phyloP scores from a whole-genome alignment of 78 protist species.

The Dictyostelium brefeldianum region DNA sequence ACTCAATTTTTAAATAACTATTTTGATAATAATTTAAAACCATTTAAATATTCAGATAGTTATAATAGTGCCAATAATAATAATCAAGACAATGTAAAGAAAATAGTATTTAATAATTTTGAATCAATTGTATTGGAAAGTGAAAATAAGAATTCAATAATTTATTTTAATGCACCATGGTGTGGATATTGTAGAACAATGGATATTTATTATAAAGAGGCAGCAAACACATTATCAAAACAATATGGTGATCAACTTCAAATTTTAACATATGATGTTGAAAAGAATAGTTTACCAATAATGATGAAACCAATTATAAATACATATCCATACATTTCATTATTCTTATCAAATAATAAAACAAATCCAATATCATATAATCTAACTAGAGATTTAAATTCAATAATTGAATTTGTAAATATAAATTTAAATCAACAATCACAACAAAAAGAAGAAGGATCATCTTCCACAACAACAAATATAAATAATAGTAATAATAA shows the following conservation, averaged over 20 bases:
- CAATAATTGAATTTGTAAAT: slow-evolving; percentile 56
- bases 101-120: slow-evolving; percentile 20
- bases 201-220: slow-evolving; percentile 41
- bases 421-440: background rate
- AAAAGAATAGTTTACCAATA: slow-evolving; percentile 19
- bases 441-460: background rate
- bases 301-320: slow-evolving; percentile 16
- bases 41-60: slow-evolving; percentile 11
- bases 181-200: slow-evolving; percentile 70
- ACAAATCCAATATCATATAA: slow-evolving; percentile 40
- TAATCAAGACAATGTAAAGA: background rate
- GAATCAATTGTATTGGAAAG: background rate
- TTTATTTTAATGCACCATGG: slow-evolving; percentile 64
- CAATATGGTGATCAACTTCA: slow-evolving; percentile 15
- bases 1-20: background rate
- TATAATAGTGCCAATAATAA: background rate
- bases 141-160: slow-evolving; percentile 27
- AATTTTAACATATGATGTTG: slow-evolving; percentile 27
- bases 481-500: too few relatives aligned
- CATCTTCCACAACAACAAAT: background rate
- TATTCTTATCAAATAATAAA: slow-evolving; percentile 21
- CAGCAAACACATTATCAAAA: slow-evolving; percentile 5
- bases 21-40: background rate
- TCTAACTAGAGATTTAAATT: slow-evolving; percentile 27
- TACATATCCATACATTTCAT: slow-evolving; percentile 48